Evolutionary conservation across 2,329 filamentous ascomycete species (phyloP).

Genomic region (Fonsecaea erecta): DNA sequence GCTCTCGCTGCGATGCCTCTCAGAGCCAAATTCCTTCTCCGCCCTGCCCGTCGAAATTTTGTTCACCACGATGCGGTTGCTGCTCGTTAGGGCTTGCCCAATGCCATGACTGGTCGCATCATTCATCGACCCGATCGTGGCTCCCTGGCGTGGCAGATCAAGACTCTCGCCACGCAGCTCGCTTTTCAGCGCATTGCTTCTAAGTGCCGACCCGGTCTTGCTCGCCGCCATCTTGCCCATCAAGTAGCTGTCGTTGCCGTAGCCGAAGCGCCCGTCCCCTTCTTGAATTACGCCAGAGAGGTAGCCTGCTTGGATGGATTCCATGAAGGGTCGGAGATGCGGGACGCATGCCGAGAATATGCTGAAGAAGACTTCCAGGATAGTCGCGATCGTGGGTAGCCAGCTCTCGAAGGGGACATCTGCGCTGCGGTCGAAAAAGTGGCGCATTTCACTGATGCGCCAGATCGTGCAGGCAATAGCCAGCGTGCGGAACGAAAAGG

Average conservation of each 20-base stretch:
- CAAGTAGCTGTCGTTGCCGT: conserved; percentile 30
- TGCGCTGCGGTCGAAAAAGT: conserved; percentile 19
- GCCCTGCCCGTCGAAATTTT: conserved; percentile 9
- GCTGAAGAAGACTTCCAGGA: conserved; percentile 25
- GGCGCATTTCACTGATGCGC: conserved; percentile 19
- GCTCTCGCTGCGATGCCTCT: conserved; percentile 22
- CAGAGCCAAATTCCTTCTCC: neutral
- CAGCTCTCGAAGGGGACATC: conserved; percentile 29
- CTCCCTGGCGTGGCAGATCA: conserved; percentile 24
- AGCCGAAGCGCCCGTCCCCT: conserved; percentile 24
- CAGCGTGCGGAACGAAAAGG: conserved; percentile 24
- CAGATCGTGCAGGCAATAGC: conserved; percentile 23
- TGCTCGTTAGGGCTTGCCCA: conserved; percentile 18
- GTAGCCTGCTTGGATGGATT: conserved; percentile 30
- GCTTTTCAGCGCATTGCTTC: conserved; percentile 24
- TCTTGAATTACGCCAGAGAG: conserved; percentile 25
- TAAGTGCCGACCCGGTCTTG: conserved; percentile 18
- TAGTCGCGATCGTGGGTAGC: conserved; percentile 24
- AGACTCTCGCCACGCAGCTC: conserved; percentile 17
- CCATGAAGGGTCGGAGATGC: conserved; percentile 29
- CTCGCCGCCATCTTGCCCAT: conserved; percentile 29
- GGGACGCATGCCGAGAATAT: conserved; percentile 26
- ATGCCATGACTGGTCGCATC: conserved; percentile 5
- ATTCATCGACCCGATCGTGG: neutral
- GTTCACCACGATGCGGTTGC: conserved; percentile 19